These are phyloP conservation scores for Penicillium subrubescens DNA, from an alignment of 495 filamentous ascomycete genomes.

Conservation along the genomic window DNA sequence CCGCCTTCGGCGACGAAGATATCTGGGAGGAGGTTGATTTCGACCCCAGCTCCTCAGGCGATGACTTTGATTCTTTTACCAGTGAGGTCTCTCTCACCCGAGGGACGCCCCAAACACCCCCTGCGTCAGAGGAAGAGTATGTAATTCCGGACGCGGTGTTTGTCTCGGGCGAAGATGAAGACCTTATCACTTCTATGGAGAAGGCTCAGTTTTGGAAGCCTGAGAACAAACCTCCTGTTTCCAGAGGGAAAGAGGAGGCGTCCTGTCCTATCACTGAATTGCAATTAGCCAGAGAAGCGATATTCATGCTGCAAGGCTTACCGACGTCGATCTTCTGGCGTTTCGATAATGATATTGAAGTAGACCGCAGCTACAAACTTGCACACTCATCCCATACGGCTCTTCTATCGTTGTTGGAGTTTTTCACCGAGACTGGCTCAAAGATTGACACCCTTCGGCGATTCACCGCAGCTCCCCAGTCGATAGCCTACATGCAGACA, in stretches of 20 bases:
- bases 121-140: constrained; percentile 35
- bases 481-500: constrained; percentile 54
- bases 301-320: constrained; percentile 84
- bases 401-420: constrained; percentile 41
- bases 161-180: constrained; percentile 35
- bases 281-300: constrained; percentile 72
- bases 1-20: constrained; percentile 65
- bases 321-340: constrained; percentile 69
- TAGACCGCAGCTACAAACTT: constrained; percentile 42
- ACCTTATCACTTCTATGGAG: constrained; percentile 50
- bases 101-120: constrained; percentile 23
- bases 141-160: constrained; percentile 43
- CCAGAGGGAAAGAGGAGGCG: constrained; percentile 31
- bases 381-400: constrained; percentile 41
- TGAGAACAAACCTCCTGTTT: constrained; percentile 30
- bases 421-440: constrained; percentile 47
- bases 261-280: constrained; percentile 66
- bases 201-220: constrained; percentile 68
- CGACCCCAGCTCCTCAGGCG: constrained; percentile 63
- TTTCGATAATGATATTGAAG: constrained; percentile 40
- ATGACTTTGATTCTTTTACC: constrained; percentile 40
- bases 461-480: constrained; percentile 43
- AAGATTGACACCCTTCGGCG: constrained; percentile 50
- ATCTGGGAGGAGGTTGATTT: constrained; percentile 83
- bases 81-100: constrained; percentile 34